These are phyloP conservation scores for fission yeast (Schizosaccharomyces pombe) DNA, from an alignment of 805 yeast genomes.

Conservation along the genomic window ASM294v3 CU329670.1:1695001-1695500, in stretches of 20 bases:
- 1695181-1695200: conserved; percentile 1
- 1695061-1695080: too few relatives aligned
- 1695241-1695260: background rate
- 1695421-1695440: conserved; percentile 59
- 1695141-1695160: background rate
- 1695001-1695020: too few relatives aligned
- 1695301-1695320: conserved; percentile 34
- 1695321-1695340: conserved; percentile 77
- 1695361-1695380: conserved; percentile 14
- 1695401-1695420: conserved; percentile 48
- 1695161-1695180: conserved; percentile 1
- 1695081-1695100: too few relatives aligned
- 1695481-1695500: conserved; percentile 66
- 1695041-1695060: too few relatives aligned
- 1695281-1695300: conserved; percentile 4
- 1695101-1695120: background rate
- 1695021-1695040: too few relatives aligned
- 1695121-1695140: background rate
- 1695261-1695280: background rate
- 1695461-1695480: conserved; percentile 58
- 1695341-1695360: conserved; percentile 12
- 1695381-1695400: conserved; percentile 17
- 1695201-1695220: background rate
- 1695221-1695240: too few relatives aligned
- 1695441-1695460: conserved; percentile 77